These are phyloP conservation scores for Nicotiana benthamiana DNA, from an alignment of 257 asterid genomes.

Conservation along the genomic window DNA sequence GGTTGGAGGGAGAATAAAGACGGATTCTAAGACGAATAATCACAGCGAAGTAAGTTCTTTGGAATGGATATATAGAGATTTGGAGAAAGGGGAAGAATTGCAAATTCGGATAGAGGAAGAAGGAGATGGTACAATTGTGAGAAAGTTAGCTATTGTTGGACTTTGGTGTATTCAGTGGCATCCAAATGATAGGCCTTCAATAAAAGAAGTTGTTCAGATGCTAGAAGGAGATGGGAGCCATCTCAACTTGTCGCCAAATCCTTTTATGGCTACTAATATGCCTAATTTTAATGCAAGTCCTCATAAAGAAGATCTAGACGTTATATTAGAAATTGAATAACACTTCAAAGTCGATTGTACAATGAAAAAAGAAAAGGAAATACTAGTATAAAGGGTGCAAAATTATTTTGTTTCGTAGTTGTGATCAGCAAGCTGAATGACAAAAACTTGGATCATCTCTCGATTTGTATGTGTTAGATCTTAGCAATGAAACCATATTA, in stretches of 20 bases:
- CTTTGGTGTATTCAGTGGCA: conserved; percentile 8
- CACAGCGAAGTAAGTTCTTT: neutral
- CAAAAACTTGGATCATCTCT: neutral
- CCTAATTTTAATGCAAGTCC: neutral
- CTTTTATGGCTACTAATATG: neutral
- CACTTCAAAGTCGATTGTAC: neutral
- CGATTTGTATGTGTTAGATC: neutral
- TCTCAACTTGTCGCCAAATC: conserved; percentile 3
- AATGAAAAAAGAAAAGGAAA: neutral
- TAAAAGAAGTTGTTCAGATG: conserved; percentile 4
- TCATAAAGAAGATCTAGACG: neutral
- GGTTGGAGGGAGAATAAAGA: neutral
- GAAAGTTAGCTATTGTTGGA: neutral
- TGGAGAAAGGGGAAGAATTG: neutral
- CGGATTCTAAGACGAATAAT: neutral
- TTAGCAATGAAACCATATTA: neutral
- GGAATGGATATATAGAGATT: neutral
- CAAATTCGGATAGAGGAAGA: neutral
- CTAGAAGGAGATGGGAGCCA: conserved; percentile 1
- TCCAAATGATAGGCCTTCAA: neutral
- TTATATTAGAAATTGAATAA: conserved; percentile 1
- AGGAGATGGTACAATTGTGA: neutral
- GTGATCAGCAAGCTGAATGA: neutral
- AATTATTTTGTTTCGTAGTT: neutral
- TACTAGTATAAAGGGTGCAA: neutral